Base-by-base conservation (phyloP, 805 yeast species). In the Myxozyma monticola region DNA sequence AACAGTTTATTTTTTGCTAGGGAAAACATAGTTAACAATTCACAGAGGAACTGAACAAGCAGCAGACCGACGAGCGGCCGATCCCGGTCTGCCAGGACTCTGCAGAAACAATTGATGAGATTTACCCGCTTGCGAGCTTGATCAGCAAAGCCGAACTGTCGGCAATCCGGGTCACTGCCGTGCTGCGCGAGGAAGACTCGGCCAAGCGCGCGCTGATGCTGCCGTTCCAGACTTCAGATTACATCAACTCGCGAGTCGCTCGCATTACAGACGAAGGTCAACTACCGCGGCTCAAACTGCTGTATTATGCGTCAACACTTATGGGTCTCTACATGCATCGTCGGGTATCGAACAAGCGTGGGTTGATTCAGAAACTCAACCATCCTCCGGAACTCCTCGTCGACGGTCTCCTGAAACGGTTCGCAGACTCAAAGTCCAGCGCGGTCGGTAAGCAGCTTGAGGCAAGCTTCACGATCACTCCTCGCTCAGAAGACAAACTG, bases 401-500 rank as follows among this genome's bases (percentile, higher is more conserved):
- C 4, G 90, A 85, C 62, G 86, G 87, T 35, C 68, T 88, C 29
- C 69, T 93, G 52, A 77, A 77, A 42, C 76, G 85, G 52, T 93
- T 88, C 68, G 78, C 97, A 12, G 77, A 83, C 25, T 63, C 77
- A 26, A 79, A 77, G 61, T 75, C 87, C 6, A 80, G 86, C 6
- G 49, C 62, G 14, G 53, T 54, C 24, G 59, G 59, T 6, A 52
- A 52, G 37, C 49, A 54, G 4, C 38, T 52, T 30, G 50, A 47
- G n/a, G 33, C 51, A 20, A 21, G 51, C n/a, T 91, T 79, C 66
- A 74, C 78, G 55, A 79, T 93, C 54, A 97, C 93, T 64, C 96
- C 98, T 35, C 84, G 80, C 61, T 79, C 81, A 64, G 96, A 88
- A 68, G 96, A 88, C 70, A 88, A 85, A 69, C 73, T 93, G 42